Evolutionary conservation across 75 land plant genomes (phyloP), one percentile per base, ranked within the genome.

Genomic region (Selaginella tamariscina): DNA sequence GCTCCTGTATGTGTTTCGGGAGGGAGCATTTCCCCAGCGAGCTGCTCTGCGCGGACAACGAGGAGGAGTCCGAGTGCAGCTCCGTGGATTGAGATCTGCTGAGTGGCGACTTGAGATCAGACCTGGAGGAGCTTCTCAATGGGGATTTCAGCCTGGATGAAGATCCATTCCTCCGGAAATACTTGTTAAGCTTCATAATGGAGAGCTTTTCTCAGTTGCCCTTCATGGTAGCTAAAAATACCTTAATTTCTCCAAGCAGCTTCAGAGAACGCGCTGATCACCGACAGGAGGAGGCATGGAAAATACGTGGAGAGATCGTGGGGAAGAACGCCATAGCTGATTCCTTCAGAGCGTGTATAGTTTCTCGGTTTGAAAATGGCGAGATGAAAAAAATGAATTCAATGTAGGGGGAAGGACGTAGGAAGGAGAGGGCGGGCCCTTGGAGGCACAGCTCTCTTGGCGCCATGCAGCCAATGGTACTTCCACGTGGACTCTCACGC

Each of bases 361-460:
- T 15, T 39, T 15, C 49, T 15, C 49, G 15, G 49, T 15, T 39
- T 5, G 49, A 5, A 15, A 39, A 39, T 39, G 49, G 49, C 49
- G 49, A 39, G 49, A 39, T n/a, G n/a, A n/a, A n/a, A n/a, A n/a
- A n/a, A n/a, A n/a, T n/a, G n/a, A 39, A 39, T 15, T 39, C 15
- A 39, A 15, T 5, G 49, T 5, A 39, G 49, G 15, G 49, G 49
- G 49, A 39, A 39, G 49, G 49, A 5, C 49, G 11, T 39, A 5
- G 49, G 49, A 39, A 39, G 15, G 49, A 39, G 49, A 39, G 49
- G 49, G 49, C 49, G 49, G 49, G 49, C 49, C 49, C 49, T 39
- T 39, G 49, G 49, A 39, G 49, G 11, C 49, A 39, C 49, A 39
- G 15, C 49, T 15, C 49, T 39, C 49, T 39, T 39, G 49, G 49